Base-by-base conservation (phyloP, 1,284 basidiomycete genomes). In the Apiotrichum mycotoxinovorans region DNA sequence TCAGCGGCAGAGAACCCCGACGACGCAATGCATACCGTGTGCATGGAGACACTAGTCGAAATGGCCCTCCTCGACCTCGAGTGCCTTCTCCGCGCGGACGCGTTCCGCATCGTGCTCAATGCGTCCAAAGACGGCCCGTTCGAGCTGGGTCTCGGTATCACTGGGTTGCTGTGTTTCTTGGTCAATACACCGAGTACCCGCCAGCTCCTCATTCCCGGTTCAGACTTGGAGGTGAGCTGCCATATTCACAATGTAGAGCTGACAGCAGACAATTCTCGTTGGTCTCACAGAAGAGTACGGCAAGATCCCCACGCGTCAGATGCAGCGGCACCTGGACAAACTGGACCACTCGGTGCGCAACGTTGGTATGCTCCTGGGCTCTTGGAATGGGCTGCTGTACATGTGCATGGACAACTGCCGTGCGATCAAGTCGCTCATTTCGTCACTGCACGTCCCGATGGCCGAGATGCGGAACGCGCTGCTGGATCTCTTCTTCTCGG, bases 311-410 rank as follows among this genome's bases (percentile, higher is more conserved):
- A 42, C 58, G 9, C 58, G 71, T 7, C 66, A 72, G 50, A 67
- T 64, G 34, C 62, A 60, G 27, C 60, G 58, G 27, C 85, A 92
- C 67, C 82, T 83, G 8, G 89, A 91, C 43, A 83, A 85, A 46
- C 87, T 98, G 78, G 83, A 85, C 66, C 82, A 85, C 22, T 88
- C 87, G 63, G 82, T 87, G 4, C 86, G 84, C 65, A 85, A 95
- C 48, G 86, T 96, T 41, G 84, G 87, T 41, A 82, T 88, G 37
- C 87, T 97, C 80, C 76, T 99, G 48, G 84, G 89, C 46, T 92
- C 89, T 12, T 99, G 95, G 94, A 88, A 89, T 61, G 93, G 93
- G 10, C 76, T 98, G 33, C 85, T 98, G 81, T 98, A 97, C 73
- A 86, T 97, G 63, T 96, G 91, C 75, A 86, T 94, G 83, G 84